Base-by-base conservation (phyloP, 805 yeast species). In the Kregervanrija pseudodelftensis region DNA sequence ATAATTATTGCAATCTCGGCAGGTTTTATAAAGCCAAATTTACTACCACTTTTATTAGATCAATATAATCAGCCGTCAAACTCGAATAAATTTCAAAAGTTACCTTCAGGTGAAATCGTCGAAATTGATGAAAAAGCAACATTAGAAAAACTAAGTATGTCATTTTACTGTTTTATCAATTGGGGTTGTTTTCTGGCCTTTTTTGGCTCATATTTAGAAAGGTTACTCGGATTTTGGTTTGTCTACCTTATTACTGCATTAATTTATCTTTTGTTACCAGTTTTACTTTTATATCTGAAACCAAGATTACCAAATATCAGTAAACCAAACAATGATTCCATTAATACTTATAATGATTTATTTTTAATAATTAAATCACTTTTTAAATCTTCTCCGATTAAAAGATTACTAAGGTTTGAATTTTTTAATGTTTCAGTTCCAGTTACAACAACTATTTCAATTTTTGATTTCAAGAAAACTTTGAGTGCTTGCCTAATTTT, bases 21-120 rank as follows among this genome's bases (percentile, higher is more conserved):
- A 32, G 80, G 80, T 39, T 71, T 73, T 44, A 74, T 76, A 48
- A 76, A 76, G 50, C 75, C 79, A 16, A 75, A 74, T 54, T 64
- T 74, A 40, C 63, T 72, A 48, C 77, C 77, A 5, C 59, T 73
- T 40, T 53, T 73, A 36, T 65, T 73, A 64, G 86, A 82, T 53
- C 88, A 82, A 62, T 80, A 79, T 60, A 74, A 79, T 34, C 69
- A 73, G 56, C 67, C 74, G 37, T 70, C 72, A 51, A 81, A 78
- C 44, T 74, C 46, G 73, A 74, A 61, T 63, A 72, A 45, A 69
- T 73, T 51, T 77, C 42, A 17, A 33, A 15, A 10, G 4, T 73
- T 73, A 37, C 74, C 82, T 4, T 30, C 53, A 16, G 79, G 78
- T 2, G 80, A 77, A 56, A 68, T 72, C 33, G 89, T 84, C 22